Evolutionary conservation across 108 stramenopile genomes (phyloP).

Genomic region (Cyclotella sp.): DNA sequence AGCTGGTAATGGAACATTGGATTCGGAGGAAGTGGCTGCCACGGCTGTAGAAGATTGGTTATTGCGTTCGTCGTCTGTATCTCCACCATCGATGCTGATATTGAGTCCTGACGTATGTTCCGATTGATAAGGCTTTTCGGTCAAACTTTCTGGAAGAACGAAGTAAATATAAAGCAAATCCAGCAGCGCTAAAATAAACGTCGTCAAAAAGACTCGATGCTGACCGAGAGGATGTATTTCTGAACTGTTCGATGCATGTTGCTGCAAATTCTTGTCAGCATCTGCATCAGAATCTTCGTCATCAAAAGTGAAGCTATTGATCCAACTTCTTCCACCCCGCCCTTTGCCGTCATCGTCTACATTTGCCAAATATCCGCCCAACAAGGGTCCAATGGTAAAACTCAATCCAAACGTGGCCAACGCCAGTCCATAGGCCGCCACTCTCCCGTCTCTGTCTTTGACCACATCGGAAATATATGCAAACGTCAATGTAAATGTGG

Average conservation of each 20-base stretch:
- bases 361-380: constrained; percentile 92
- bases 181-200: constrained; percentile 68
- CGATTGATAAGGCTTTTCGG: constrained; percentile 21
- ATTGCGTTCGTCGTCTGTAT: neutral
- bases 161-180: constrained; percentile 82
- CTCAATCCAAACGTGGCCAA: constrained; percentile 95
- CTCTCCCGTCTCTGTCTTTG: constrained; percentile 74
- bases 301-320: constrained; percentile 31
- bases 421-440: constrained; percentile 96
- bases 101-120: constrained; percentile 22
- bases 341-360: constrained; percentile 31
- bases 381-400: constrained; percentile 95
- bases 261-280: neutral
- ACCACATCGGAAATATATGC: constrained; percentile 97
- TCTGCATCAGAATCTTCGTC: neutral
- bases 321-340: constrained; percentile 57
- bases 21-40: constrained; percentile 36
- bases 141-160: constrained; percentile 75
- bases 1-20: constrained; percentile 36
- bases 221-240: constrained; percentile 54
- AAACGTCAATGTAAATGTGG: constrained; percentile 97
- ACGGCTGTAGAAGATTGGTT: constrained; percentile 17
- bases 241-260: neutral
- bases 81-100: neutral
- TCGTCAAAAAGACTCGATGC: constrained; percentile 71